These are phyloP conservation scores for Cladobotryum protrusum DNA, from an alignment of 2,329 filamentous ascomycete genomes.

Conservation along the genomic window DNA sequence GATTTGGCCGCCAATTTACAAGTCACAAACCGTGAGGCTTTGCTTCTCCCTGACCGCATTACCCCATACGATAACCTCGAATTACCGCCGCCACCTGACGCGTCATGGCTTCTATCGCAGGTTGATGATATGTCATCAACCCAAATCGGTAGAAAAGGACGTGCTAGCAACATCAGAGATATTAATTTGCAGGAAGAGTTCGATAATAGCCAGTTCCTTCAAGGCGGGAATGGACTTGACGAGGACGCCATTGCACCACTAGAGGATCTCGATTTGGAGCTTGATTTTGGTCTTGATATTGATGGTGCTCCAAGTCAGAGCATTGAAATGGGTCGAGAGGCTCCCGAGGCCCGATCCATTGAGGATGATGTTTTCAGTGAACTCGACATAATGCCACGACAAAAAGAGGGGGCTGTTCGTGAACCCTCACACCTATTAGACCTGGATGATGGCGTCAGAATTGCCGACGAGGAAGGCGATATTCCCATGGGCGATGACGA, in stretches of 20 bases:
- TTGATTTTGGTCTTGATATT: constrained; percentile 69
- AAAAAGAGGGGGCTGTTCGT: constrained; percentile 51
- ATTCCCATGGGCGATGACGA: constrained; percentile 56
- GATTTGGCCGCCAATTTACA: constrained; percentile 82
- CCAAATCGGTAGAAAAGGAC: constrained; percentile 50
- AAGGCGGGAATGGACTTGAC: constrained; percentile 55
- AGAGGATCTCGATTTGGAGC: constrained; percentile 64
- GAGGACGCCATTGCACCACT: constrained; percentile 51
- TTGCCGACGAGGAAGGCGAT: constrained; percentile 59
- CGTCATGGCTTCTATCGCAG: constrained; percentile 74
- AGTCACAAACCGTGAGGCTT: constrained; percentile 73
- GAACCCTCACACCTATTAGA: constrained; percentile 51
- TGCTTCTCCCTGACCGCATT: constrained; percentile 85
- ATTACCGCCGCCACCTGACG: constrained; percentile 77
- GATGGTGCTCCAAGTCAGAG: constrained; percentile 61
- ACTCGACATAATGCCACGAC: constrained; percentile 49
- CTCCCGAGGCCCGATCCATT: constrained; percentile 57
- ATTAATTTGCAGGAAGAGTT: constrained; percentile 65
- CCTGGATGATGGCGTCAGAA: constrained; percentile 49
- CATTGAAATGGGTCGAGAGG: constrained; percentile 88
- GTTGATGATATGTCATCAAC: constrained; percentile 55
- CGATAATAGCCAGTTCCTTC: constrained; percentile 73
- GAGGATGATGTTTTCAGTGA: constrained; percentile 68
- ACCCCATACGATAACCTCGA: constrained; percentile 81
- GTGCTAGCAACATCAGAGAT: constrained; percentile 54